Conservation (phyloP, 1,284 basidiomycete genomes). For the Ustilago sp. region DNA sequence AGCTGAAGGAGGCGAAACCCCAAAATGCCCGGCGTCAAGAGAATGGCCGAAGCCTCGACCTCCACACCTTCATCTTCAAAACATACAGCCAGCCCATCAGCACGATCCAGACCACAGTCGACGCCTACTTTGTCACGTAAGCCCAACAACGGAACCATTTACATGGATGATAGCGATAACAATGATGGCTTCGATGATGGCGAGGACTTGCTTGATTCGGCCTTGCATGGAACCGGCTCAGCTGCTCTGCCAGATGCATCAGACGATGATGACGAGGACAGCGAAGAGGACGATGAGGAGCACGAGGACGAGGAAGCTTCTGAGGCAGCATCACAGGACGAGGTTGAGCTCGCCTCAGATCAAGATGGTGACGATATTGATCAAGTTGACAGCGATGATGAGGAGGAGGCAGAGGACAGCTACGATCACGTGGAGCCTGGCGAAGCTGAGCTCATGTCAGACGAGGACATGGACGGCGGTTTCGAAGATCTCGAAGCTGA, state of each 20-base stretch:
- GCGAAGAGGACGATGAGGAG: constrained; percentile 50
- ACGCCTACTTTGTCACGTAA: constrained; percentile 19
- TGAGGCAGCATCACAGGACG: constrained; percentile 30
- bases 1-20: not conserved
- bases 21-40: constrained; percentile 53
- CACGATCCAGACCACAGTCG: constrained; percentile 16
- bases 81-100: constrained; percentile 20
- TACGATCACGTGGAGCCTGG: constrained; percentile 43
- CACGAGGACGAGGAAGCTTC: constrained; percentile 51
- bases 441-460: constrained; percentile 55
- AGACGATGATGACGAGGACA: constrained; percentile 54
- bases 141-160: constrained; percentile 2
- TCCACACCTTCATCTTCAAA: constrained; percentile 31
- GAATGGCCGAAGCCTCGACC: constrained; percentile 39
- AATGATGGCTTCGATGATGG: constrained; percentile 65
- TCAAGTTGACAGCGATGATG: constrained; percentile 13
- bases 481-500: constrained; percentile 64
- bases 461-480: constrained; percentile 67
- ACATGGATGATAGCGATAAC: constrained; percentile 49
- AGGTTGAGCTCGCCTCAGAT: constrained; percentile 45
- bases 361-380: constrained; percentile 18
- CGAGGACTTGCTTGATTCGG: constrained; percentile 54
- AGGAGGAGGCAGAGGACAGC: constrained; percentile 47
- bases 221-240: constrained; percentile 41
- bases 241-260: constrained; percentile 34